Evolutionary conservation across 257 asterid species (phyloP), one percentile per base, ranked within the genome.

Genomic region (Misopates orontium): DNA sequence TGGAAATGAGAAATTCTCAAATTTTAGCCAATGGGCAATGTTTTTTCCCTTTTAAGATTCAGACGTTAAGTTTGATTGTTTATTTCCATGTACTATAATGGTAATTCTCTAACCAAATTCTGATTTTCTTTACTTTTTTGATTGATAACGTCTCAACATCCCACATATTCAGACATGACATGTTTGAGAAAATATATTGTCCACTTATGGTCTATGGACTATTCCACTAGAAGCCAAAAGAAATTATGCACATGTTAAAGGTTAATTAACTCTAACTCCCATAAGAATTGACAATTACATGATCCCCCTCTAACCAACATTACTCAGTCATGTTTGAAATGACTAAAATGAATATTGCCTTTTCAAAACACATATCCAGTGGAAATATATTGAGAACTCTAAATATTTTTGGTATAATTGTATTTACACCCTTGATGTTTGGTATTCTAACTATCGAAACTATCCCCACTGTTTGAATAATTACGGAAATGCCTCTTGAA

Each of bases 111-210:
- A 59, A 50, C 73, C 42, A 31, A 66, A 8, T 21, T 22, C 40
- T 61, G 25, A 21, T 41, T 61, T 41, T 25, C 40, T 14, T 42
- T 21, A 21, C 41, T 10, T 12, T 36, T 25, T 36, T 42, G 56
- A 44, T 54, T 66, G 10, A 25, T 39, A 11, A 9, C 14, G 39
- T 40, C 67, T 68, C 52, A 68, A 70, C 82, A 80, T 67, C 58
- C 71, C 85, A 73, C 75, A 66, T 71, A 56, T 66, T 63, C 18
- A 55, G 32, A 62, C 65, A 69, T 73, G 80, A 49, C 57, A 73
- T 77, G 85, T 77, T 66, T 42, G 47, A 52, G 25, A 62, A 52
- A 23, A 62, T 56, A 54, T 64, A 24, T 10, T 16, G 8, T 39
- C 68, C 62, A 61, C 61, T 32, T 7, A 56, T 73, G 1, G 1